These are phyloP conservation scores for Lasiodiplodia theobromae DNA, from an alignment of 2,329 filamentous ascomycete species.

Conservation along the genomic window DNA sequence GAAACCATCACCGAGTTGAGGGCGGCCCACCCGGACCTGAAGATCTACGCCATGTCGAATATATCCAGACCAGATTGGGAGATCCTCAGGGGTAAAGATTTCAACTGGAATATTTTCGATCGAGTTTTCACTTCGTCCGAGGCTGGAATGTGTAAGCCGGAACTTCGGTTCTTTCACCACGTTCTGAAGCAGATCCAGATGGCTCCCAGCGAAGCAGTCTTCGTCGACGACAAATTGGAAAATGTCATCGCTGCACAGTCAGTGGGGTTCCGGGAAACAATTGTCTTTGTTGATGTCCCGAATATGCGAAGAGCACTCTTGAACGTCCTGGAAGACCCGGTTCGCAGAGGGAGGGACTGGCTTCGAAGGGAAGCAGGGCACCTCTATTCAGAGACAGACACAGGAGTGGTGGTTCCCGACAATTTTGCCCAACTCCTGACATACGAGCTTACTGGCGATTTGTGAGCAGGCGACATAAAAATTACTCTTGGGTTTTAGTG, in stretches of 20 bases:
- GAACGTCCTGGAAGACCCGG: conserved; percentile 35
- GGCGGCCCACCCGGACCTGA: conserved; percentile 31
- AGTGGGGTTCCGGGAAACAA: conserved; percentile 40
- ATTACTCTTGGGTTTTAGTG: background rate
- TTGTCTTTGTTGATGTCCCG: conserved; percentile 34
- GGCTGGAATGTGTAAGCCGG: conserved; percentile 46
- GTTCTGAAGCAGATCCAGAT: conserved; percentile 38
- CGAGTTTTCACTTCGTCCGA: conserved; percentile 44
- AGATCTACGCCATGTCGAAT: conserved; percentile 46
- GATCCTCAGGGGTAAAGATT: conserved; percentile 36
- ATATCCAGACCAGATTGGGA: conserved; percentile 40
- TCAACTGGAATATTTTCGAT: conserved; percentile 46
- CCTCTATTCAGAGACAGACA: conserved; percentile 35
- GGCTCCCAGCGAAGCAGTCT: conserved; percentile 34
- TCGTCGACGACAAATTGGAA: conserved; percentile 43
- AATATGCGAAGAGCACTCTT: conserved; percentile 31
- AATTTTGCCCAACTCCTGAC: conserved; percentile 43
- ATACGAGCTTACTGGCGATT: conserved; percentile 36
- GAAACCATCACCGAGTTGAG: conserved; percentile 35
- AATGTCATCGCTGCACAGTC: conserved; percentile 38
- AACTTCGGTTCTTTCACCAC: conserved; percentile 42
- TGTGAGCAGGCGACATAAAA: conserved; percentile 29
- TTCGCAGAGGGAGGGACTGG: conserved; percentile 34
- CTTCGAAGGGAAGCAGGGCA: conserved; percentile 34
- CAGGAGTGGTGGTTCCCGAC: conserved; percentile 37